Conservation (phyloP, 345 rosid species). For the Lumnitzera littorea region DNA sequence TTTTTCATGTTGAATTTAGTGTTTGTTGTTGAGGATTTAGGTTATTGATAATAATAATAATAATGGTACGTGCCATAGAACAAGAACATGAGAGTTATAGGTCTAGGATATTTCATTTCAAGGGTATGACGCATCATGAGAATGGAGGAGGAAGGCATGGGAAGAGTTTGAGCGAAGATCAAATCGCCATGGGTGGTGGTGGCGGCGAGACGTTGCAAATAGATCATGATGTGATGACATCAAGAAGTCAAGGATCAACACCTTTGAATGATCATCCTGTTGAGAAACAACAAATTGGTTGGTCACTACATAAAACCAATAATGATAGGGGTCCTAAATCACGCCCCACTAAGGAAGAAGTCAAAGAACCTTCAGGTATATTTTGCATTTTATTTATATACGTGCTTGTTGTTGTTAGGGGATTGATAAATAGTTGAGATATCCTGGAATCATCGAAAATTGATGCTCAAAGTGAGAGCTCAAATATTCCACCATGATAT, state of each 20-base stretch:
- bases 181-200: conserved; percentile 17
- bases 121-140: conserved; percentile 22
- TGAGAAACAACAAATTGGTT: conserved; percentile 16
- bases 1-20: no score
- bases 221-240: conserved; percentile 16
- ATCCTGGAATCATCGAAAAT: no score
- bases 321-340: conserved; percentile 27
- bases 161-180: conserved; percentile 41
- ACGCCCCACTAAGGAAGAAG: conserved; percentile 13
- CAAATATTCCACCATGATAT: no score
- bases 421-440: no score
- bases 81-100: conserved; percentile 49
- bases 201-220: neutral
- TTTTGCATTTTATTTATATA: neutral
- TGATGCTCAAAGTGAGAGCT: no score
- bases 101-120: conserved; percentile 55
- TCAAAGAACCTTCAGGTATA: conserved; percentile 20
- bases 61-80: conserved; percentile 55
- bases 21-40: neutral
- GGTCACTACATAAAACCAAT: conserved; percentile 9
- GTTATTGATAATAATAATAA: no score
- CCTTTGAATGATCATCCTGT: conserved; percentile 6
- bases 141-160: conserved; percentile 29
- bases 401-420: no score
- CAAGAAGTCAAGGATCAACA: conserved; percentile 22